Percentiles rank a stretch among this genome's conserved stretches.
Conservation (phyloP, 192 early-diverging fungal genomes). For the Umbelopsis sp. region DNA sequence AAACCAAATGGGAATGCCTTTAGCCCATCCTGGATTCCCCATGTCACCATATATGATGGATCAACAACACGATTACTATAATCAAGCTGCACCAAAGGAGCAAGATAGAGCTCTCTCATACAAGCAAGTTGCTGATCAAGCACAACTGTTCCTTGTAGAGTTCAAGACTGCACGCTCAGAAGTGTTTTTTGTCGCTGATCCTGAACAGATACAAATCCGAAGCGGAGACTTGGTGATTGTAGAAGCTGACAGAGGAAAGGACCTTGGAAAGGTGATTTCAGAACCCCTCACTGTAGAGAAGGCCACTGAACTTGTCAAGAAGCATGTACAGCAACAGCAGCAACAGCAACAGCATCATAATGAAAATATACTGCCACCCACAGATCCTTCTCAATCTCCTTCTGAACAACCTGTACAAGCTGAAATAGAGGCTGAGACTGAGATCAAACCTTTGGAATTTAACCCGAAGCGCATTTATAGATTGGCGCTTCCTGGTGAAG, state of each 20-base stretch:
- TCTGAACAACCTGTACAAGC: constrained; percentile 39
- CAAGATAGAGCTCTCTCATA: constrained; percentile 46
- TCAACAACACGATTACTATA: constrained; percentile 16
- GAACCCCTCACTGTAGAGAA: constrained; percentile 62
- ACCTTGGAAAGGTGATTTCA: constrained; percentile 85
- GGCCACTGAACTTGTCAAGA: constrained; percentile 44
- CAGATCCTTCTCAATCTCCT: background rate
- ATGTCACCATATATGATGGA: constrained; percentile 17
- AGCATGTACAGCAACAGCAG: constrained; percentile 42
- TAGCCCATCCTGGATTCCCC: background rate
- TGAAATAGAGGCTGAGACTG: constrained; percentile 37
- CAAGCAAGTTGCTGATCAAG: constrained; percentile 45
- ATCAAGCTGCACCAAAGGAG: background rate
- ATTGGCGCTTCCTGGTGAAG: constrained; percentile 76
- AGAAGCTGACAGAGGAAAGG: constrained; percentile 89
- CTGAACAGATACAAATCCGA: constrained; percentile 45
- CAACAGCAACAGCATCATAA: constrained; percentile 42
- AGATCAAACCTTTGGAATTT: constrained; percentile 66
- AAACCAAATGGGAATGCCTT: background rate
- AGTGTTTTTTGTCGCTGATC: constrained; percentile 73
- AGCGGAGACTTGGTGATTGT: constrained; percentile 82
- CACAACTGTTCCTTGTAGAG: constrained; percentile 79
- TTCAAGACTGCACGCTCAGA: constrained; percentile 89
- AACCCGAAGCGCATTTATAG: constrained; percentile 92
- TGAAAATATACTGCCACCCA: constrained; percentile 36